These are phyloP conservation scores for Boletus rufocinnamomeus DNA, from an alignment of 768 basidiomycete species.

Conservation along the genomic window DNA sequence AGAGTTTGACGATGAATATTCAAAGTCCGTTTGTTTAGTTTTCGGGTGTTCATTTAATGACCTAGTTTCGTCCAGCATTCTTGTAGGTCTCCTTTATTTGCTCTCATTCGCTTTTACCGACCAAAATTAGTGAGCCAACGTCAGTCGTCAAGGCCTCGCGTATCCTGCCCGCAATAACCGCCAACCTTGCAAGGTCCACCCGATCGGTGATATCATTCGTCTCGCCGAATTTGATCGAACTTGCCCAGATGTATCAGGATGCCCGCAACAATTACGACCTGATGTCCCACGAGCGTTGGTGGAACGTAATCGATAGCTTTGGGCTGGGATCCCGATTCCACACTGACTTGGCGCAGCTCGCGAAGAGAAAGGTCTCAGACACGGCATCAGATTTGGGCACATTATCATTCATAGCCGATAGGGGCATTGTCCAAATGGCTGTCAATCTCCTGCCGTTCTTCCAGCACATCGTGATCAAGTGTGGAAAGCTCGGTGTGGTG, in stretches of 20 bases:
- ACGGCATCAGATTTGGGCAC: constrained; percentile 42
- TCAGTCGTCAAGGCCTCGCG: constrained; percentile 77
- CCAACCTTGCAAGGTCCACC: constrained; percentile 35
- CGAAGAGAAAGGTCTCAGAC: constrained; percentile 47
- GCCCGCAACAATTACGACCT: constrained; percentile 50
- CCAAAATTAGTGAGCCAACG: constrained; percentile 78
- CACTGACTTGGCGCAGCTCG: constrained; percentile 61
- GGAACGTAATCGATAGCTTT: constrained; percentile 63
- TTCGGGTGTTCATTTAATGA: constrained; percentile 1
- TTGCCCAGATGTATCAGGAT: constrained; percentile 57
- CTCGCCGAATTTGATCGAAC: constrained; percentile 86
- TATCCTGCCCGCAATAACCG: constrained; percentile 64
- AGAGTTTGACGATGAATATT: constrained; percentile 51
- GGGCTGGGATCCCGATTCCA: constrained; percentile 69
- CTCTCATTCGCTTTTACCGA: constrained; percentile 7
- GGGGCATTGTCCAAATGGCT: constrained; percentile 80
- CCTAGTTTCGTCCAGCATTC: constrained; percentile 52
- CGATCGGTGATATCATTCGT: constrained; percentile 63
- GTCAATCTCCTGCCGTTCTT: constrained; percentile 84
- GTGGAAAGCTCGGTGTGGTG: constrained; percentile 69
- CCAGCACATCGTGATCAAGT: constrained; percentile 82
- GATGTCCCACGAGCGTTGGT: constrained; percentile 60
- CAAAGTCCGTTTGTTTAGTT: constrained; percentile 46
- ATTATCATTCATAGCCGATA: constrained; percentile 61
- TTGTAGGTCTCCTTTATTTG: constrained; percentile 52